phyloP scores from a whole-genome alignment of 2,329 filamentous ascomycete genomes.

The Ascochyta fabae region DNA sequence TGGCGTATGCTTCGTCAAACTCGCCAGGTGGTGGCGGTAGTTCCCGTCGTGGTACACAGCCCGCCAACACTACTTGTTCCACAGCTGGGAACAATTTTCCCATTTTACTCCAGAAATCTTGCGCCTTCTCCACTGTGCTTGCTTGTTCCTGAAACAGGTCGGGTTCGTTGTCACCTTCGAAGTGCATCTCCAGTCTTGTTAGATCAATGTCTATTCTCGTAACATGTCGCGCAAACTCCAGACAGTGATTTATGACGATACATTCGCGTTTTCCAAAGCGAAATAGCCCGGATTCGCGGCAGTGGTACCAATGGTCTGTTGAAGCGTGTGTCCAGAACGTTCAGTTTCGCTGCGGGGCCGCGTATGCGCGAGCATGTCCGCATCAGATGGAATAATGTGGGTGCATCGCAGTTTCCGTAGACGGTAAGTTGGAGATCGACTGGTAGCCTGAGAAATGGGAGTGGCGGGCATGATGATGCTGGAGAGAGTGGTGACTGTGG shows the following conservation, averaged over 20 bases:
- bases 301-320: constrained; percentile 4
- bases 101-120: background rate
- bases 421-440: constrained; percentile 34
- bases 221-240: background rate
- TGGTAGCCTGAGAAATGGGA: constrained; percentile 30
- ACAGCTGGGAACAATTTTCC: background rate
- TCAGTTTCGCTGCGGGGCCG: constrained; percentile 1
- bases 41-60: background rate
- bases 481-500: background rate
- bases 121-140: background rate
- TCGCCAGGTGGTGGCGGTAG: no score
- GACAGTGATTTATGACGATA: background rate
- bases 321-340: constrained; percentile 3
- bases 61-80: background rate
- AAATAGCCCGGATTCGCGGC: background rate
- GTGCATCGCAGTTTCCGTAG: constrained; percentile 21
- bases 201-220: background rate
- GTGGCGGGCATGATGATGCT: background rate
- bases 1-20: background rate
- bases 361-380: constrained; percentile 12
- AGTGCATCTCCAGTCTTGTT: background rate
- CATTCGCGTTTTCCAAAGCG: background rate
- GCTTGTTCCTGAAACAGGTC: background rate
- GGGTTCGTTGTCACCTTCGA: background rate
- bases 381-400: constrained; percentile 10